A percentile compares a stretch with the other conserved stretches of the same genome.
These are phyloP conservation scores for Candida krabiensis DNA, from an alignment of 805 yeast species.

Conservation along the genomic window DNA sequence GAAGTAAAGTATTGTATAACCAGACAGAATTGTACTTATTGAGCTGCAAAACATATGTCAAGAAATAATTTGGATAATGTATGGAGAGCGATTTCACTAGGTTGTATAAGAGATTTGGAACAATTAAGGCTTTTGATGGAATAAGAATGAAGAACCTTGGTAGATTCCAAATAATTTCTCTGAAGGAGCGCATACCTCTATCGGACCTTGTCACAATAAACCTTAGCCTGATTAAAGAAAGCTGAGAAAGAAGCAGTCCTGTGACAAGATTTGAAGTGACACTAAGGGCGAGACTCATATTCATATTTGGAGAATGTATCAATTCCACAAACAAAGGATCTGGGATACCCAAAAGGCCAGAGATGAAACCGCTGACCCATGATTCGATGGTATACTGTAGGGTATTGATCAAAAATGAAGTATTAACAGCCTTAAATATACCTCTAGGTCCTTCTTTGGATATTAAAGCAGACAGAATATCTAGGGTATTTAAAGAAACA, in stretches of 20 bases:
- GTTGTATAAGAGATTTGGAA: slow-evolving; percentile 55
- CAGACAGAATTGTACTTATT: slow-evolving; percentile 66
- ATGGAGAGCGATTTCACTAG: slow-evolving; percentile 28
- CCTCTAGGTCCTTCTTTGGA: slow-evolving; percentile 74
- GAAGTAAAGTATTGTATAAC: slow-evolving; percentile 55
- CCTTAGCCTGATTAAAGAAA: slow-evolving; percentile 77
- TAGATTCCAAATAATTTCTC: slow-evolving; percentile 59
- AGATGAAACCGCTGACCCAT: slow-evolving; percentile 86
- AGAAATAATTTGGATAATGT: slow-evolving; percentile 50
- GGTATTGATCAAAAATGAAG: slow-evolving; percentile 77
- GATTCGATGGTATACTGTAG: slow-evolving; percentile 77
- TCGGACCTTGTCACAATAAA: slow-evolving; percentile 58
- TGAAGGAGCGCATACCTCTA: slow-evolving; percentile 60
- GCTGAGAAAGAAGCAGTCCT: slow-evolving; percentile 71
- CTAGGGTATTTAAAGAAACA: slow-evolving; percentile 58
- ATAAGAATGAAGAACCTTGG: slow-evolving; percentile 41
- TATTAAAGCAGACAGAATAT: slow-evolving; percentile 60
- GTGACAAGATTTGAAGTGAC: slow-evolving; percentile 72
- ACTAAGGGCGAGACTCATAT: slow-evolving; percentile 63
- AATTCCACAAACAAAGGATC: slow-evolving; percentile 87
- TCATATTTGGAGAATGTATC: slow-evolving; percentile 76
- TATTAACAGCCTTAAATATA: slow-evolving; percentile 70
- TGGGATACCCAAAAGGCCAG: slow-evolving; percentile 79
- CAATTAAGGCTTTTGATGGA: slow-evolving; percentile 56
- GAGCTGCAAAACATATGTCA: slow-evolving; percentile 60